phyloP scores from a whole-genome alignment of 768 basidiomycete species.

The Crucibulum laeve region DNA sequence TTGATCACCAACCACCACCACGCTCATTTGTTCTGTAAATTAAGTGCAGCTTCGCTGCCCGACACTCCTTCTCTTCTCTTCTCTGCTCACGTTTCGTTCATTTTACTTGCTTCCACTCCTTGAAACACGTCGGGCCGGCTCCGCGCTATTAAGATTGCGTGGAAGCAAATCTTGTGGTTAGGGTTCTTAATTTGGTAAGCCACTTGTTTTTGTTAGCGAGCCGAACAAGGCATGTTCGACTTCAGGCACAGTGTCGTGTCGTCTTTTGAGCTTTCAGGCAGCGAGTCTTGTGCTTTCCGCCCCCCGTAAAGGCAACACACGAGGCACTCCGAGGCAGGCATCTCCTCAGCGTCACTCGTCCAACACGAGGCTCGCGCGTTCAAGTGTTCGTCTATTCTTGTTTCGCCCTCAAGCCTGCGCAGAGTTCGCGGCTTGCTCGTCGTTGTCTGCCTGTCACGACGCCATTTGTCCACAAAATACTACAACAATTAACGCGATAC shows the following conservation, averaged over 20 bases:
- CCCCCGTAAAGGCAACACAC: conserved; percentile 41
- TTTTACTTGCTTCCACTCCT: background rate
- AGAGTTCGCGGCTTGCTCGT: background rate
- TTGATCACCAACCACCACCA: background rate
- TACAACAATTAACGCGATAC: conserved; percentile 27
- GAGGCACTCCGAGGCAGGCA: conserved; percentile 27
- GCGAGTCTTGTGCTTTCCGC: conserved; percentile 11
- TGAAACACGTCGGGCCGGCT: background rate
- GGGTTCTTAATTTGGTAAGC: conserved; percentile 11
- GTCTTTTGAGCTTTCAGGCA: too few species aligned
- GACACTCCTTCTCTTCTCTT: background rate
- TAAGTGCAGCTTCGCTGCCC: too few species aligned
- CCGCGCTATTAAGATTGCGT: background rate
- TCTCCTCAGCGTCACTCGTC: conserved; percentile 2
- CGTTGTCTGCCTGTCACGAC: background rate
- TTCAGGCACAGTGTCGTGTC: conserved; percentile 17
- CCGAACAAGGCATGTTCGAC: conserved; percentile 14
- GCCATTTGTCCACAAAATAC: conserved; percentile 15
- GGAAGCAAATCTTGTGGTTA: conserved; percentile 8
- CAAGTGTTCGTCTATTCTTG: conserved; percentile 8
- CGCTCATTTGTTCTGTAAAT: background rate
- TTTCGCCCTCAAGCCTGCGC: background rate
- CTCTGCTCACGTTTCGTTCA: background rate
- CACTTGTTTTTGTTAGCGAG: background rate
- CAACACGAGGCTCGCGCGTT: conserved; percentile 44